Conservation (phyloP, 345 rosid genomes). For the Citrus mangshanensis region DNA sequence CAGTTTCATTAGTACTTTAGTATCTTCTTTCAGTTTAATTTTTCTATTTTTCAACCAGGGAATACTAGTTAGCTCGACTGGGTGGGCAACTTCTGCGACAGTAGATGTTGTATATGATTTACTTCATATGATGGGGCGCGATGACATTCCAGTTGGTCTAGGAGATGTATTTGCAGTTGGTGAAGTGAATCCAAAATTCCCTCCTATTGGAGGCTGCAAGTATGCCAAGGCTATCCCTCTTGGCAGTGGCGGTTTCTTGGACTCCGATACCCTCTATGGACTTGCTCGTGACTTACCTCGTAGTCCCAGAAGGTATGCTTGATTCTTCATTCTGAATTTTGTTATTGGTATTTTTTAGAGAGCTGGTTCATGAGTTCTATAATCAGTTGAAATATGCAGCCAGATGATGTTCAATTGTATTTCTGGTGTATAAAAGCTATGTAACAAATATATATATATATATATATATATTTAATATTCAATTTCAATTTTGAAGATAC, state of each 20-base stretch:
- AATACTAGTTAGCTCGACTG: conserved; percentile 68
- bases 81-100: conserved; percentile 95
- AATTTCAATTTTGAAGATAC: conserved; percentile 38
- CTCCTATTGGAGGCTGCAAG: conserved; percentile 73
- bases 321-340: neutral
- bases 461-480: neutral
- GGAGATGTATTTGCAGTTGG: conserved; percentile 65
- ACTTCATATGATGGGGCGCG: conserved; percentile 97
- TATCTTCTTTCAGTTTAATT: neutral
- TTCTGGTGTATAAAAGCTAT: neutral
- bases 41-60: conserved; percentile 39
- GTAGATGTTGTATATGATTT: conserved; percentile 76
- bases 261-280: conserved; percentile 87
- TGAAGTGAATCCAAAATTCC: conserved; percentile 47
- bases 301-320: conserved; percentile 73
- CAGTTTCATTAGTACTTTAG: neutral
- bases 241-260: conserved; percentile 82
- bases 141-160: conserved; percentile 81
- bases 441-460: neutral
- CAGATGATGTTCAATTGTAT: neutral
- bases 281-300: conserved; percentile 72
- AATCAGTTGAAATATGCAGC: neutral
- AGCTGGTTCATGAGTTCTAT: neutral
- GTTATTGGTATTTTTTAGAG: neutral
- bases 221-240: conserved; percentile 68